Percentiles rank a stretch among this genome's conserved stretches.
phyloP scores from a whole-genome alignment of 2,329 filamentous ascomycete genomes.

The Microcyclosporella mali region DNA sequence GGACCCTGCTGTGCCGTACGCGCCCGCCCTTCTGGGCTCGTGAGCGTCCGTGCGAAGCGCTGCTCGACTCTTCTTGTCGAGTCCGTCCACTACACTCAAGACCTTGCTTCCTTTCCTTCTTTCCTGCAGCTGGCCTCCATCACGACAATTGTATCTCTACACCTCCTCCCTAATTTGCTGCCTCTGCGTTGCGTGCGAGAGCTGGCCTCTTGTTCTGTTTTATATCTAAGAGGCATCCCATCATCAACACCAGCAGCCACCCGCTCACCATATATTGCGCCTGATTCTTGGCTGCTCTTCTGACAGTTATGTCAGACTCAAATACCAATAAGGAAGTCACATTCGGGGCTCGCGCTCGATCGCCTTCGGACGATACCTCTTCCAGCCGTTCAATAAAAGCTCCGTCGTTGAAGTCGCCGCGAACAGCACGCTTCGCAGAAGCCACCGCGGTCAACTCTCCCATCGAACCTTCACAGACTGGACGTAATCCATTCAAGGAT shows the following conservation, averaged over 20 bases:
- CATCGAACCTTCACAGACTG: conserved; percentile 50
- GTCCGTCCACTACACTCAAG: conserved; percentile 2
- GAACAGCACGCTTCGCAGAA: conserved; percentile 74
- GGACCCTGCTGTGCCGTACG: conserved; percentile 5
- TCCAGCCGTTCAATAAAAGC: conserved; percentile 21
- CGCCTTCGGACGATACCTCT: conserved; percentile 30
- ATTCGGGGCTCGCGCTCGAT: conserved; percentile 35
- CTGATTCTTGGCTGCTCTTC: conserved; percentile 39
- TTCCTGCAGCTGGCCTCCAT: conserved; percentile 20
- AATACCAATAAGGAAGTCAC: conserved; percentile 32
- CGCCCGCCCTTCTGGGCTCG: conserved; percentile 13
- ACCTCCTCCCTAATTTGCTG: conserved; percentile 11
- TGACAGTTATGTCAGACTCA: conserved; percentile 36
- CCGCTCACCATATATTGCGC: conserved; percentile 26
- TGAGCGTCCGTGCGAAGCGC: conserved; percentile 23
- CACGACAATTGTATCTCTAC: conserved; percentile 12
- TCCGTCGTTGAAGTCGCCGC: conserved; percentile 43
- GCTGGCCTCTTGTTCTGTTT: conserved; percentile 29
- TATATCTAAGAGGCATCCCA: conserved; percentile 16
- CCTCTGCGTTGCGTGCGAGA: conserved; percentile 22
- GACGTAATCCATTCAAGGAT: conserved; percentile 53
- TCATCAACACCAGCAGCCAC: conserved; percentile 6
- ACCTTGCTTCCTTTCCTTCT: conserved; percentile 3
- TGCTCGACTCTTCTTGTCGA: conserved; percentile 1
- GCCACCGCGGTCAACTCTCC: conserved; percentile 74